phyloP scores from a whole-genome alignment of 257 asterid species.

The Solanum appendiculatum region DNA sequence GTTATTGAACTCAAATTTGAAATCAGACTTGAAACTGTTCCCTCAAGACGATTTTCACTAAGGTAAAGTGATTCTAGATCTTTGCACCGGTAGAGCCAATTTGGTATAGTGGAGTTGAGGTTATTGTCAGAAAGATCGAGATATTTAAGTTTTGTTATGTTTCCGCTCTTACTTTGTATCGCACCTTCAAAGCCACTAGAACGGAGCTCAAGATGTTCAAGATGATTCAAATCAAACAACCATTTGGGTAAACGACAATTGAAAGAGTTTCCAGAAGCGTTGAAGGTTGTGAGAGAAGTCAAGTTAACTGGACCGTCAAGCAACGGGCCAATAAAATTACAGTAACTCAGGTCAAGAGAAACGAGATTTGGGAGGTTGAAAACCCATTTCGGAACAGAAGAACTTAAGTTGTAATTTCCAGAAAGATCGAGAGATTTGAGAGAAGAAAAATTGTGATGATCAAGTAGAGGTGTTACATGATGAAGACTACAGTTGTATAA shows the following conservation, averaged over 20 bases:
- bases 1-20: slow-evolving; percentile 16
- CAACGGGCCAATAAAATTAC: slow-evolving; percentile 27
- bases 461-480: neutral
- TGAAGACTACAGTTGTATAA: neutral
- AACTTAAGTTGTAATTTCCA: neutral
- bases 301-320: slow-evolving; percentile 30
- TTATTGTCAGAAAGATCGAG: neutral
- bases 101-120: slow-evolving; percentile 19
- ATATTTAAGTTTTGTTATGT: neutral
- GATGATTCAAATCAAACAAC: slow-evolving; percentile 29
- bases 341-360: slow-evolving; percentile 9
- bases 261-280: slow-evolving; percentile 11
- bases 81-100: slow-evolving; percentile 21
- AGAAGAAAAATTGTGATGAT: neutral
- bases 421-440: neutral
- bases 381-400: neutral
- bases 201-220: neutral
- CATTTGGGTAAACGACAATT: slow-evolving; percentile 34
- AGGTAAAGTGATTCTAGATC: neutral
- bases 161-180: neutral
- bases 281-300: slow-evolving; percentile 21
- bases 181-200: neutral
- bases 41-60: neutral
- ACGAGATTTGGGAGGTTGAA: neutral
- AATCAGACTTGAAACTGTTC: slow-evolving; percentile 11